phyloP scores from a whole-genome alignment of 805 yeast species.

The Clavispora fructus region DNA sequence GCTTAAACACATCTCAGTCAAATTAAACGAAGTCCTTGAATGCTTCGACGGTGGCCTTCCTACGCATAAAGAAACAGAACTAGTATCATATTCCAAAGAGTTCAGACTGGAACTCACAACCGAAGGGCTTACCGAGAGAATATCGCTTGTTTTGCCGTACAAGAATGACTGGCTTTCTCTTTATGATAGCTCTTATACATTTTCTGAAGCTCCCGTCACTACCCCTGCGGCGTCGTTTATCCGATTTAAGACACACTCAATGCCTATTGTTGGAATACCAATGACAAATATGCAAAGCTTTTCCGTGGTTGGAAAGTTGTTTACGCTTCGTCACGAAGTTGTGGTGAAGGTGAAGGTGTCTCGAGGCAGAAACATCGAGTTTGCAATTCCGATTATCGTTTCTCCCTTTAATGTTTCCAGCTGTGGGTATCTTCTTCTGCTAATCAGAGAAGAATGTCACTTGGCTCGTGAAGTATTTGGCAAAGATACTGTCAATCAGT shows the following conservation, averaged over 20 bases:
- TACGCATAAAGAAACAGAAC: conserved; percentile 40
- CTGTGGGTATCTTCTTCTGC: conserved; percentile 44
- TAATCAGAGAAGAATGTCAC: conserved; percentile 52
- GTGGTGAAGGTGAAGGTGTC: conserved; percentile 44
- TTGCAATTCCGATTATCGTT: conserved; percentile 48
- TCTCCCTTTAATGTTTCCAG: conserved; percentile 48
- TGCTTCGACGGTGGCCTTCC: conserved; percentile 48
- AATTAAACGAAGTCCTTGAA: conserved; percentile 50
- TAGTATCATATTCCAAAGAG: conserved; percentile 30
- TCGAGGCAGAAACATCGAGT: conserved; percentile 46
- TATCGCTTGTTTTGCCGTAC: conserved; percentile 27
- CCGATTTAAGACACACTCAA: conserved; percentile 18
- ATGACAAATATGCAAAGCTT: conserved; percentile 45
- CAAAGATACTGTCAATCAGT: conserved; percentile 18
- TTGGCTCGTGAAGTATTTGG: conserved; percentile 36
- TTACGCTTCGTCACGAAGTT: conserved; percentile 47
- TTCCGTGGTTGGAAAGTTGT: conserved; percentile 47
- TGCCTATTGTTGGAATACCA: conserved; percentile 35
- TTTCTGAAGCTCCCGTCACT: conserved; percentile 4
- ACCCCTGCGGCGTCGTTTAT: conserved; percentile 15
- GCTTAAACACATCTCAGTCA: conserved; percentile 42
- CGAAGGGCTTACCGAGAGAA: conserved; percentile 21
- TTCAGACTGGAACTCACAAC: conserved; percentile 20
- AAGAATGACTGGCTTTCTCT: conserved; percentile 28
- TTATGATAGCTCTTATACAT: background rate